These are phyloP conservation scores for Aspergillus piperis DNA, from an alignment of 2,329 filamentous ascomycete genomes.

Conservation along the genomic window DNA sequence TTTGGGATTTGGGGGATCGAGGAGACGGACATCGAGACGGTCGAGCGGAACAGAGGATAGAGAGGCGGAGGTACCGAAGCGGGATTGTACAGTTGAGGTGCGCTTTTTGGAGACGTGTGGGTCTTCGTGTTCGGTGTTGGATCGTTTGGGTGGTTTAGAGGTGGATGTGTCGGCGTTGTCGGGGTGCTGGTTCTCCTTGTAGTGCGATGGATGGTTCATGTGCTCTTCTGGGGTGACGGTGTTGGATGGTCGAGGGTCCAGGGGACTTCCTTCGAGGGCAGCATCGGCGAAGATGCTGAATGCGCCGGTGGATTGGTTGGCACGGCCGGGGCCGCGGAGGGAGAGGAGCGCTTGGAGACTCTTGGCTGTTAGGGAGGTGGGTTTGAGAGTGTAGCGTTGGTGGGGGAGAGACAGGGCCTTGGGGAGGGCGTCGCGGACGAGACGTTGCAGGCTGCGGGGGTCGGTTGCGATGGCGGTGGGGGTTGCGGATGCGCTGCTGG, in stretches of 20 bases:
- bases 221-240: constrained; percentile 37
- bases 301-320: constrained; percentile 72
- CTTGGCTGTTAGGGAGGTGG: constrained; percentile 68
- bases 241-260: constrained; percentile 48
- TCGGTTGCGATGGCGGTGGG: constrained; percentile 46
- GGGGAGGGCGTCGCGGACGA: constrained; percentile 77
- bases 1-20: constrained; percentile 37
- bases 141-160: not conserved
- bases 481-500: constrained; percentile 14
- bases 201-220: constrained; percentile 15
- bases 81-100: constrained; percentile 62
- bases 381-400: constrained; percentile 68
- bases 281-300: constrained; percentile 78
- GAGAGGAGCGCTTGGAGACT: constrained; percentile 71
- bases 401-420: constrained; percentile 77
- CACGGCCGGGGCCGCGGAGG: constrained; percentile 67
- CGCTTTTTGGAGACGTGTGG: constrained; percentile 56
- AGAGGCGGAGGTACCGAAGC: constrained; percentile 66
- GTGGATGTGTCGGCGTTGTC: constrained; percentile 3
- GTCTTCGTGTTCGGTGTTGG: constrained; percentile 12
- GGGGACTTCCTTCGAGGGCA: constrained; percentile 51
- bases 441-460: constrained; percentile 64
- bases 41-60: constrained; percentile 43
- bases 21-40: constrained; percentile 52
- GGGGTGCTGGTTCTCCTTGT: constrained; percentile 19